A percentile compares a stretch with the other conserved stretches of the same genome.
phyloP scores from a whole-genome alignment of 495 filamentous ascomycete species.

The Penicillium alfredii region DNA sequence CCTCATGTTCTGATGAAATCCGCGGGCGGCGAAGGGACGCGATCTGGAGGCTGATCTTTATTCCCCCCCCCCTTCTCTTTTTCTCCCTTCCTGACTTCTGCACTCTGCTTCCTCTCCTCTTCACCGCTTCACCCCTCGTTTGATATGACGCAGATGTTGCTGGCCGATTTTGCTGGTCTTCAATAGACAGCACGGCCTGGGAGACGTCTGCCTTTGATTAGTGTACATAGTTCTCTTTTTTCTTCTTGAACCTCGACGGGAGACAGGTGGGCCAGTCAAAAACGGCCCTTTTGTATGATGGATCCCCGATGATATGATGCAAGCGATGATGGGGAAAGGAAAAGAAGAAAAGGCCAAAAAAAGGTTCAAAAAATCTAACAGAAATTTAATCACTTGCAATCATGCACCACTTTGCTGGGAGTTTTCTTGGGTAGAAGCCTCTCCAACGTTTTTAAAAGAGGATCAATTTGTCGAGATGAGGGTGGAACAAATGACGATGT shows the following conservation, averaged over 20 bases:
- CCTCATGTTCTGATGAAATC: slow-evolving; percentile 23
- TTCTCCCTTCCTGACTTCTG: slow-evolving; percentile 9
- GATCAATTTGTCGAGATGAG: no score
- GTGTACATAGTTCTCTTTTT: slow-evolving; percentile 41
- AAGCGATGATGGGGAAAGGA: slow-evolving; percentile 31
- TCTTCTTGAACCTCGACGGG: slow-evolving; percentile 4
- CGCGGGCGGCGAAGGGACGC: slow-evolving; percentile 20
- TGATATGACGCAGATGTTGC: slow-evolving; percentile 22
- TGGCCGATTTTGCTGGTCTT: slow-evolving; percentile 8
- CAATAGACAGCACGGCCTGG: slow-evolving; percentile 15
- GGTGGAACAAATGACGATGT: slow-evolving; percentile 7
- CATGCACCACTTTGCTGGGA: slow-evolving; percentile 9
- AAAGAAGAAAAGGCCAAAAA: slow-evolving; percentile 25
- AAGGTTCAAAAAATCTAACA: slow-evolving; percentile 29
- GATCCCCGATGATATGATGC: slow-evolving; percentile 41
- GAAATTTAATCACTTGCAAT: slow-evolving; percentile 28
- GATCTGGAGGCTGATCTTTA: slow-evolving; percentile 13
- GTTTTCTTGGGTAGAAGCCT: no score
- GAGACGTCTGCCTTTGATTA: slow-evolving; percentile 30
- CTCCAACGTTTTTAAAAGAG: no score
- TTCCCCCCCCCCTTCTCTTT: slow-evolving; percentile 9
- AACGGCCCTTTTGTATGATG: slow-evolving; percentile 25
- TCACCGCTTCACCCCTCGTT: slow-evolving; percentile 8
- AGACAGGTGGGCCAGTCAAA: slow-evolving; percentile 9
- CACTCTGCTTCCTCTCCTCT: slow-evolving; percentile 11